These are phyloP conservation scores for Neoboletus magnificus DNA, from an alignment of 768 basidiomycete species.

Conservation along the genomic window DNA sequence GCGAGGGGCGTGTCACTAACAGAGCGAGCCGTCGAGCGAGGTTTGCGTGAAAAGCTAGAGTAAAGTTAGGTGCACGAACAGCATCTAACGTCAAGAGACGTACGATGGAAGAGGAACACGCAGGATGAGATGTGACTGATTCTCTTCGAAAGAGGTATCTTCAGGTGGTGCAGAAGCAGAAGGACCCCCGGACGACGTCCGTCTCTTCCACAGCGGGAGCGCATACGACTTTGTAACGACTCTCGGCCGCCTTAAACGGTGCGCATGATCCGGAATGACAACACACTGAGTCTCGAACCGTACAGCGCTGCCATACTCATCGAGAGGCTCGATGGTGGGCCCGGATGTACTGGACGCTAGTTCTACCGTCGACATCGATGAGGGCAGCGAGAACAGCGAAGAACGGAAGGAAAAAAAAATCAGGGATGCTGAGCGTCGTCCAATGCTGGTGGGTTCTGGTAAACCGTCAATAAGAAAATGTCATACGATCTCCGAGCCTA, in stretches of 20 bases:
- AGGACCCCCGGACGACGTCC: constrained; percentile 9
- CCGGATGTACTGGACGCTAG: neutral
- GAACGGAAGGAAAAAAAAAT: neutral
- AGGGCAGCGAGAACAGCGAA: neutral
- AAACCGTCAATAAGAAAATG: constrained; percentile 3
- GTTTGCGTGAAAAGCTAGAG: constrained; percentile 42
- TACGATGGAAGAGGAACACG: constrained; percentile 64
- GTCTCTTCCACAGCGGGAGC: constrained; percentile 63
- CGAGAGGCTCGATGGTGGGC: constrained; percentile 8
- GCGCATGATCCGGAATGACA: constrained; percentile 60
- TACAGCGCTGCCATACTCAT: constrained; percentile 38
- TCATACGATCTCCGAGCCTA: constrained; percentile 18
- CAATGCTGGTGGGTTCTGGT: neutral
- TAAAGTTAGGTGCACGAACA: neutral
- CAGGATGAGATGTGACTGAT: constrained; percentile 46
- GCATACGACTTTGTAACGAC: constrained; percentile 65
- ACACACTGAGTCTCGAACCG: constrained; percentile 73
- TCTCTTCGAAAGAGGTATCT: constrained; percentile 29
- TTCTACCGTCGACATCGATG: constrained; percentile 14
- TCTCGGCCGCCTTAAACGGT: constrained; percentile 43
- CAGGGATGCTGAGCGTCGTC: neutral
- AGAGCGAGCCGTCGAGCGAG: constrained; percentile 40
- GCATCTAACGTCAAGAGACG: constrained; percentile 18
- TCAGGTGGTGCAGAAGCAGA: constrained; percentile 24
- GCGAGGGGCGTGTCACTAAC: constrained; percentile 37